Evolutionary conservation across 495 filamentous ascomycete species (phyloP), one percentile per base, ranked within the genome.

Genomic region (Penicillium coffeae): DNA sequence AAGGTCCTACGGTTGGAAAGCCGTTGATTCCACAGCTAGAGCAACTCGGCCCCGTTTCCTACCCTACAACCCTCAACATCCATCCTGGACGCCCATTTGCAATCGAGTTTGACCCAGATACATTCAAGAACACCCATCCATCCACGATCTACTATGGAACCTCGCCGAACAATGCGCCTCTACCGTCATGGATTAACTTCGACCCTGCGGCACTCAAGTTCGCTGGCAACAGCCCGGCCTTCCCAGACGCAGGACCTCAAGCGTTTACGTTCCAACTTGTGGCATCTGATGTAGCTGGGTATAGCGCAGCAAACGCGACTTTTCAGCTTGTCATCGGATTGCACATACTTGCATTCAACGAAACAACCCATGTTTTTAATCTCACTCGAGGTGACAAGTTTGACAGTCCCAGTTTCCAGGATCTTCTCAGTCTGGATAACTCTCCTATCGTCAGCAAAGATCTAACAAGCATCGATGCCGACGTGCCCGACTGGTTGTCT

Each of bases 121-220:
- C 73, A 6, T 81, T 81, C 47, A 60, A 62, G 19, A 69, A 73
- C 42, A 76, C 73, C 0, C 62, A 65, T 36, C 58, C 63, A 22
- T 67, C 70, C 8, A 79, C 75, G 25, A 67, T 73, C 19, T 95
- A 90, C 64, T 93, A 95, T 59, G 87, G 89, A 18, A 82, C 86
- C 9, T 85, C 86, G 32, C 70, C 71, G 5, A 83, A 90, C 50
- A 88, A 91, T 56, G 84, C 85, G 6, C 90, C 92, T 22, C 69
- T 96, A 33, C 91, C 91, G 27, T 88, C 90, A 3, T 96, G 90
- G 91, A 78, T 95, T 34, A 70, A 65, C 9, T 96, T 96, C 56
- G 82, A 95, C 58, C 54, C 77, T 1, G 50, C 58, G 2, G 68
- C 53, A 6, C 74, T 96, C 22, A 75, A 76, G 9, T 95, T 95